Evolutionary conservation across 2,329 filamentous ascomycete species (phyloP).

Genomic region (Aspergillus fumigatiaffinis): DNA sequence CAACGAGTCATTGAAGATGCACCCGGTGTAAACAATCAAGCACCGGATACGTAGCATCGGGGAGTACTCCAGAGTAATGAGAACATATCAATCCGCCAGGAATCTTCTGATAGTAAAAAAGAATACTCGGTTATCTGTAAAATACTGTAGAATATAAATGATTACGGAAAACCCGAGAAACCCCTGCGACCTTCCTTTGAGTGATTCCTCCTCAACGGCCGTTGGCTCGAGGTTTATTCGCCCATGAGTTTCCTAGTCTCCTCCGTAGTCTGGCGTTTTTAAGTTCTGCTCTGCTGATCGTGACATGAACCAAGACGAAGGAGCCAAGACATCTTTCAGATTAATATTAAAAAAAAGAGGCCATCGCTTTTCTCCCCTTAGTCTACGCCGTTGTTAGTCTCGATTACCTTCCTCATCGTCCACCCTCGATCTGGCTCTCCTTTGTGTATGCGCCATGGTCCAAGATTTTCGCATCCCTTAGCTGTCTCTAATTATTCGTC

Average conservation of each 20-base stretch:
- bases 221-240: conserved; percentile 2
- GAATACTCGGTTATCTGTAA: neutral
- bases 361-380: conserved; percentile 5
- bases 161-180: neutral
- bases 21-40: conserved; percentile 9
- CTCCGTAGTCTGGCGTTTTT: neutral
- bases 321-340: neutral
- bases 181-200: neutral
- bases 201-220: neutral
- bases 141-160: neutral
- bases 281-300: conserved; percentile 10
- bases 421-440: conserved; percentile 19
- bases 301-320: conserved; percentile 17
- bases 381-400: conserved; percentile 3
- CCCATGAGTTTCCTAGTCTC: conserved; percentile 6
- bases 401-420: conserved; percentile 10
- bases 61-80: neutral
- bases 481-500: conserved; percentile 27
- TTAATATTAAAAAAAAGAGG: conserved; percentile 7
- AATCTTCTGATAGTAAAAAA: no score
- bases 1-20: neutral
- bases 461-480: conserved; percentile 24
- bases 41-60: neutral
- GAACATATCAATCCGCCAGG: no score
- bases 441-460: conserved; percentile 33